phyloP scores from a whole-genome alignment of 2,329 filamentous ascomycete species.

The Thelonectria blattea region DNA sequence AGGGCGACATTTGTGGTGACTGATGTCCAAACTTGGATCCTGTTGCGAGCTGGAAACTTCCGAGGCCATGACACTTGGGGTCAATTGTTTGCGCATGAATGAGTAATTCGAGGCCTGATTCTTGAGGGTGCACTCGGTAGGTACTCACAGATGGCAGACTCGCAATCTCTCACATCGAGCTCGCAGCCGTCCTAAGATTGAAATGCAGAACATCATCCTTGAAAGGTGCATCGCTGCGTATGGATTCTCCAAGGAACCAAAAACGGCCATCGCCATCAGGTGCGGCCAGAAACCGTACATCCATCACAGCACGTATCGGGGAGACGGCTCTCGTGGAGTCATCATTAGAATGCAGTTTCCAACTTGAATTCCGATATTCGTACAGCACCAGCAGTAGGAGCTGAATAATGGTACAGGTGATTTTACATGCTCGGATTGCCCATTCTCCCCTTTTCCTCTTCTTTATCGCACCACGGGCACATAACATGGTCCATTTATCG shows the following conservation, averaged over 20 bases:
- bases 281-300: background rate
- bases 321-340: background rate
- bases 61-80: background rate
- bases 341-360: background rate
- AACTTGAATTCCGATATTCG: background rate
- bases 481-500: background rate
- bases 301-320: background rate
- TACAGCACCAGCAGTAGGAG: slow-evolving; percentile 17
- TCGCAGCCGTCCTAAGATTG: background rate
- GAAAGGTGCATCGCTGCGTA: background rate
- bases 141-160: background rate
- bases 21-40: background rate
- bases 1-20: background rate
- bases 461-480: background rate
- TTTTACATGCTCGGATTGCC: slow-evolving; percentile 33
- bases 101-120: too few species aligned
- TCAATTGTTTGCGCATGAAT: background rate
- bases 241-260: background rate
- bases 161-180: background rate
- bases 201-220: background rate
- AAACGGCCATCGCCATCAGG: background rate
- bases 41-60: background rate
- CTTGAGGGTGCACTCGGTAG: background rate
- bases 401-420: slow-evolving; percentile 33
- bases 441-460: slow-evolving; percentile 4